Evolutionary conservation across 2,329 filamentous ascomycete genomes (phyloP).

Genomic region (Graphiopsis chlorocephala): DNA sequence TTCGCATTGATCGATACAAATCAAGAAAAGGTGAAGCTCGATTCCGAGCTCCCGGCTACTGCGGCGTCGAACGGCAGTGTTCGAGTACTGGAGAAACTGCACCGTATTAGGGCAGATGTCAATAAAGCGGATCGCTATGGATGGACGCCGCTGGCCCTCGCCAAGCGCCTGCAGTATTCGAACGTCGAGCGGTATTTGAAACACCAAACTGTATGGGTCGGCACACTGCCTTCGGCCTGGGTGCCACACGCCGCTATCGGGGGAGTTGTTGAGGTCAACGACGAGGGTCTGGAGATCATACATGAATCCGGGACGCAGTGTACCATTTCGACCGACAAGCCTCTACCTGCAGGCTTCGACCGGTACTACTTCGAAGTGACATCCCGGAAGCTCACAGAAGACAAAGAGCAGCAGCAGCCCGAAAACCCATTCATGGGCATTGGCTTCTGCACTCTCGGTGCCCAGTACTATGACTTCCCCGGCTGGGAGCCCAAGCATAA

Average conservation of each 20-base stretch:
- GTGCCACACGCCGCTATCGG: background rate
- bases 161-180: conserved; percentile 10
- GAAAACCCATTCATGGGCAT: conserved; percentile 11
- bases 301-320: background rate
- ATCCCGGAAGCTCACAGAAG: background rate
- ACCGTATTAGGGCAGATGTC: conserved; percentile 14
- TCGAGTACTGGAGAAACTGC: conserved; percentile 19
- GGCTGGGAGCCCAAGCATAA: conserved; percentile 11
- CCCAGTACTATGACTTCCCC: conserved; percentile 3
- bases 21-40: conserved; percentile 3
- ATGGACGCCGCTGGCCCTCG: conserved; percentile 20
- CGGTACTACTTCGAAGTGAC: conserved; percentile 21
- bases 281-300: background rate
- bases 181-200: conserved; percentile 17
- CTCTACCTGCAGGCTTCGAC: conserved; percentile 17
- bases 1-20: conserved; percentile 15
- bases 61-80: conserved; percentile 20
- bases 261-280: background rate
- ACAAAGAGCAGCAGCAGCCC: background rate
- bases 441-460: conserved; percentile 15
- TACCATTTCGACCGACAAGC: conserved; percentile 18
- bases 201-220: conserved; percentile 15
- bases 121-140: conserved; percentile 19
- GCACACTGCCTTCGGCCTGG: conserved; percentile 13
- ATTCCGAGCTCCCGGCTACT: conserved; percentile 18